phyloP scores from a whole-genome alignment of 805 yeast genomes.

The Limtongozyma cylindracea region DNA sequence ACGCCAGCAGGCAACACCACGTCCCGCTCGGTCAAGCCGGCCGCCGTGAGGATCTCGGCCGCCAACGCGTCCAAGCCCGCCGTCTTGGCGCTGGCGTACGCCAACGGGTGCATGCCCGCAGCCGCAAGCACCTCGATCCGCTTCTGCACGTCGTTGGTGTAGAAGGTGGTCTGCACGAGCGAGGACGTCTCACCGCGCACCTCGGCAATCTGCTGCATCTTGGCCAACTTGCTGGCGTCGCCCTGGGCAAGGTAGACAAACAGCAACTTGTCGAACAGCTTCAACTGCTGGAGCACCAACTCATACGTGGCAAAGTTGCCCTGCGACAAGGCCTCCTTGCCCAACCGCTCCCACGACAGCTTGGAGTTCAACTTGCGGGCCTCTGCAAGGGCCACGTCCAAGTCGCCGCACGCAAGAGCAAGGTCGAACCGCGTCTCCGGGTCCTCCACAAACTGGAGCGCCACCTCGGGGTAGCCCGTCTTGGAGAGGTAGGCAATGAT shows the following conservation, averaged over 20 bases:
- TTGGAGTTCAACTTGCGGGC: slow-evolving; percentile 52
- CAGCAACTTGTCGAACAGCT: slow-evolving; percentile 69
- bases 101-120: slow-evolving; percentile 68
- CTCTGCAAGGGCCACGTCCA: slow-evolving; percentile 68
- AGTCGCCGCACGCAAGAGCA: slow-evolving; percentile 83
- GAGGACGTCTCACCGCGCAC: slow-evolving; percentile 63
- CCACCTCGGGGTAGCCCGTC: slow-evolving; percentile 93
- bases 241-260: slow-evolving; percentile 76
- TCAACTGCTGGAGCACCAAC: slow-evolving; percentile 68
- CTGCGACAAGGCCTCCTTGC: slow-evolving; percentile 68
- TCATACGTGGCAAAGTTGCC: slow-evolving; percentile 78
- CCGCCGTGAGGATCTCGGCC: slow-evolving; percentile 37
- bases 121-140: slow-evolving; percentile 52
- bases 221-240: slow-evolving; percentile 43
- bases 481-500: slow-evolving; percentile 87
- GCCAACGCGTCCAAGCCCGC: slow-evolving; percentile 65
- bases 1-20: slow-evolving; percentile 35
- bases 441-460: slow-evolving; percentile 89
- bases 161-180: slow-evolving; percentile 62
- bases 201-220: slow-evolving; percentile 80
- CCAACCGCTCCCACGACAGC: slow-evolving; percentile 58
- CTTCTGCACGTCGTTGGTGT: slow-evolving; percentile 46
- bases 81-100: slow-evolving; percentile 78
- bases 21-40: slow-evolving; percentile 37
- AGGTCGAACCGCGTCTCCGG: slow-evolving; percentile 89